Percentiles rank a stretch among this genome's conserved stretches.
Conservation (phyloP, 1,284 basidiomycete genomes). For the Moniliophthora roreri region DNA sequence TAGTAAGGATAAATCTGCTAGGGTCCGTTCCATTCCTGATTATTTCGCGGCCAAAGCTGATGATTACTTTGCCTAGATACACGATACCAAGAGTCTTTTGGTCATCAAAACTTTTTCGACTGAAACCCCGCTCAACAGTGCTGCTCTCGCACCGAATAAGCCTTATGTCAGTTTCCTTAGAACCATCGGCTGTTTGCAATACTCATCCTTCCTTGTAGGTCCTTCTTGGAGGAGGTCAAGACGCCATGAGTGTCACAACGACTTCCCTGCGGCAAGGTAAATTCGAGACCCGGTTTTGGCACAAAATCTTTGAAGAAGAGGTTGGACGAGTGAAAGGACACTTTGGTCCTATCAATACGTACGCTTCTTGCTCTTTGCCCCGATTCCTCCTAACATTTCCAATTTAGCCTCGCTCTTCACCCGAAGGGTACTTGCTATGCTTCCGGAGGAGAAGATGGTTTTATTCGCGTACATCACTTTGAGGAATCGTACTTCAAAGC, state of each 20-base stretch:
- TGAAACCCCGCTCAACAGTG: constrained; percentile 96
- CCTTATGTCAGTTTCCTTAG: constrained; percentile 65
- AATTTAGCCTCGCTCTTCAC: constrained; percentile 82
- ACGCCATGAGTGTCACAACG: constrained; percentile 97
- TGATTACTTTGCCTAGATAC: constrained; percentile 54
- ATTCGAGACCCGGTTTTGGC: constrained; percentile 99
- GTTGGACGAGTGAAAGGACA: constrained; percentile 96
- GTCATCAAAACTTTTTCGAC: constrained; percentile 94
- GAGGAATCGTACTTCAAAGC: constrained; percentile 90
- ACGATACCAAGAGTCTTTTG: constrained; percentile 85
- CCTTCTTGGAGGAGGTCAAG: constrained; percentile 94
- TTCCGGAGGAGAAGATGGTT: constrained; percentile 96
- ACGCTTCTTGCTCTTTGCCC: constrained; percentile 31
- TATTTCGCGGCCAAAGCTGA: background rate
- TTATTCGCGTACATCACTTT: constrained; percentile 89
- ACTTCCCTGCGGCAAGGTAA: constrained; percentile 93
- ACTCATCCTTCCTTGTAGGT: constrained; percentile 45
- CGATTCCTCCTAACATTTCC: constrained; percentile 8
- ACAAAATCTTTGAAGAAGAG: constrained; percentile 98
- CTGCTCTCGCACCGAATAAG: constrained; percentile 80
- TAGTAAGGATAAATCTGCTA: constrained; percentile 95
- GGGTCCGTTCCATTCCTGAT: constrained; percentile 45
- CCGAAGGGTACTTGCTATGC: constrained; percentile 89
- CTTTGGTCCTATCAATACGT: constrained; percentile 98
- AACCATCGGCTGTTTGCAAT: constrained; percentile 1